Conservation (phyloP, 768 basidiomycete species). For the Kondoa subrosea region DNA sequence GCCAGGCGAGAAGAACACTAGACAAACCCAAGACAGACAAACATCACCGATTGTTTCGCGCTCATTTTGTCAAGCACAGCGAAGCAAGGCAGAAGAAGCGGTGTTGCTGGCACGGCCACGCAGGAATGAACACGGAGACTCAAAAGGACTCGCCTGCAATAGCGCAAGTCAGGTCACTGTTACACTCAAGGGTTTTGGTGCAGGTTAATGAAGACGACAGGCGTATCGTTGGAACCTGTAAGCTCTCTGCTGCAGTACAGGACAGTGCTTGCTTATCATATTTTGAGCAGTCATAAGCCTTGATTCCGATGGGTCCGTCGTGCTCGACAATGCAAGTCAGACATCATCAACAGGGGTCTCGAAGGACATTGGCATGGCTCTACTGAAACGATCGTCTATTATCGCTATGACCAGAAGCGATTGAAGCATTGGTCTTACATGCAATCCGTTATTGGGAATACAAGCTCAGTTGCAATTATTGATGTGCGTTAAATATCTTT, state of each 20-base stretch:
- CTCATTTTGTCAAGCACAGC: neutral
- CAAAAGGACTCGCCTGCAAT: neutral
- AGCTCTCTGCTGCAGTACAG: neutral
- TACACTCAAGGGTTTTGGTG: neutral
- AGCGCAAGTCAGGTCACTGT: neutral
- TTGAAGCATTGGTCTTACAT: too few species aligned
- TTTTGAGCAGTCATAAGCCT: neutral
- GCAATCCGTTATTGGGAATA: too few species aligned
- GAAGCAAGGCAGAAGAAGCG: neutral
- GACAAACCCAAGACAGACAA: too few species aligned
- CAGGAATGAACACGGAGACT: neutral
- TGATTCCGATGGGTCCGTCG: neutral
- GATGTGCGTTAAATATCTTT: too few species aligned
- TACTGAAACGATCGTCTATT: neutral
- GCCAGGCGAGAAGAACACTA: too few species aligned
- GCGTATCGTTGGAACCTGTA: neutral
- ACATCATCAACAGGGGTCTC: neutral
- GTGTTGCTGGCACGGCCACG: neutral
- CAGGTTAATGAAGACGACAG: neutral
- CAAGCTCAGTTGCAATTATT: too few species aligned
- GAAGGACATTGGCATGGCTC: neutral
- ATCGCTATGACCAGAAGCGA: too few species aligned
- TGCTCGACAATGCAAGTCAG: neutral
- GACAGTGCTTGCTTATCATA: neutral
- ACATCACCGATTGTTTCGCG: neutral